phyloP scores from a whole-genome alignment of 768 basidiomycete species.

The Xerocomellus intermedius region DNA sequence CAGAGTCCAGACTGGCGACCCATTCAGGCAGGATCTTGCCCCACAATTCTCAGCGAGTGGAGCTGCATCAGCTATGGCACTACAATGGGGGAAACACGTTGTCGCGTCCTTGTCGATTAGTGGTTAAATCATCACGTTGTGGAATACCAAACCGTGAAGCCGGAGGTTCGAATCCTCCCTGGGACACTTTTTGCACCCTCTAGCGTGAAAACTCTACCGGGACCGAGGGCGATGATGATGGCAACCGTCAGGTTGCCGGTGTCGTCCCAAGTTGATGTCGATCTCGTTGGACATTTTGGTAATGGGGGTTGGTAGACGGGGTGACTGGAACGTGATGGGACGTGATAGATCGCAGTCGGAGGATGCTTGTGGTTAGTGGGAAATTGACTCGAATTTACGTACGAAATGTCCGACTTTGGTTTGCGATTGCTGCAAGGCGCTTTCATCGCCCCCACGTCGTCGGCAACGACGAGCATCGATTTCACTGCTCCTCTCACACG shows the following conservation, averaged over 20 bases:
- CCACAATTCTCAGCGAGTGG: not conserved
- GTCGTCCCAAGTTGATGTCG: too few species aligned
- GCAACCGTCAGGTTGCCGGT: too few species aligned
- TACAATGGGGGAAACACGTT: rapidly evolving
- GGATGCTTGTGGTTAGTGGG: constrained; percentile 1
- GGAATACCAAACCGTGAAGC: constrained; percentile 37
- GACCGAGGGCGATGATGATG: not conserved
- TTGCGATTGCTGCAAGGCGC: constrained; percentile 17
- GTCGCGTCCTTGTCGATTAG: constrained; percentile 41
- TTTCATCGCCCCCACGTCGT: constrained; percentile 12
- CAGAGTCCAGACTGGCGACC: too few species aligned
- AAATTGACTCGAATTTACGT: constrained; percentile 21
- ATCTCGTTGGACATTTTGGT: too few species aligned
- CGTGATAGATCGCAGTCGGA: too few species aligned
- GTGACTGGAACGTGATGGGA: too few species aligned
- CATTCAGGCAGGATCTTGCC: not conserved
- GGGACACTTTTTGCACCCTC: constrained; percentile 15
- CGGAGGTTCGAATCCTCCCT: constrained; percentile 42
- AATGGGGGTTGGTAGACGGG: too few species aligned
- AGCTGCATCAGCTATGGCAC: not conserved
- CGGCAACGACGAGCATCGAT: constrained; percentile 12
- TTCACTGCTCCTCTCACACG: constrained; percentile 7
- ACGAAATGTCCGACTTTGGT: constrained; percentile 28
- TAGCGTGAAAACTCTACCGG: not conserved
- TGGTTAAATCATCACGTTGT: constrained; percentile 47